These are phyloP conservation scores for Tripterygium wilfordii DNA, from an alignment of 177 flowering plant genomes.

Conservation along the genomic window DNA sequence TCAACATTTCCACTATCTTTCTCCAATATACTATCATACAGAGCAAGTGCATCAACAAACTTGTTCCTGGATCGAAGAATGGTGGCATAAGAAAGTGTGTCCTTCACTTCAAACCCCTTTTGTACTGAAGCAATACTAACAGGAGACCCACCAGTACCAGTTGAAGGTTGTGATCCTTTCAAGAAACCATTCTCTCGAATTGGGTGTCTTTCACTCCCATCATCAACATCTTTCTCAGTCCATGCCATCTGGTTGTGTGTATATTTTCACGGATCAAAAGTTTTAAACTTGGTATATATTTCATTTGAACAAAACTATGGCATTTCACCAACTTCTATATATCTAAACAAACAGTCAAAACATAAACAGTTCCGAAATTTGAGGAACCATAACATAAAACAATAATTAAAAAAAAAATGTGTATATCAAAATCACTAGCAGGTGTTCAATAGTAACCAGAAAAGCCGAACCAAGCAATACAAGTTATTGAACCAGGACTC, in stretches of 20 bases:
- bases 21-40: slow-evolving; percentile 68
- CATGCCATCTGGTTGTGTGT: slow-evolving; percentile 34
- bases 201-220: slow-evolving; percentile 31
- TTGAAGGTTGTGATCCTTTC: slow-evolving; percentile 35
- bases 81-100: slow-evolving; percentile 81
- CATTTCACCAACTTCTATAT: too few species aligned
- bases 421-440: too few species aligned
- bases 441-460: too few species aligned
- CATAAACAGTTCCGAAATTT: too few species aligned
- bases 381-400: too few species aligned
- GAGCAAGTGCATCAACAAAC: slow-evolving; percentile 79
- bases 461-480: too few species aligned
- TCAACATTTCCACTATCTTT: slow-evolving; percentile 72
- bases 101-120: slow-evolving; percentile 71
- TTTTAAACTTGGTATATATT: too few species aligned
- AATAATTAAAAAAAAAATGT: too few species aligned
- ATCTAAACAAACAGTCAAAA: too few species aligned
- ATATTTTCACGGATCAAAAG: neutral
- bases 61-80: slow-evolving; percentile 92
- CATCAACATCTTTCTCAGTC: slow-evolving; percentile 44
- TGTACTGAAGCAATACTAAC: slow-evolving; percentile 17
- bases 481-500: too few species aligned
- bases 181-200: slow-evolving; percentile 45
- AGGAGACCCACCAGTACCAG: slow-evolving; percentile 28
- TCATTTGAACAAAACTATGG: too few species aligned